phyloP scores from a whole-genome alignment of 179 eudicot species.

The Carnegiea gigantea region DNA sequence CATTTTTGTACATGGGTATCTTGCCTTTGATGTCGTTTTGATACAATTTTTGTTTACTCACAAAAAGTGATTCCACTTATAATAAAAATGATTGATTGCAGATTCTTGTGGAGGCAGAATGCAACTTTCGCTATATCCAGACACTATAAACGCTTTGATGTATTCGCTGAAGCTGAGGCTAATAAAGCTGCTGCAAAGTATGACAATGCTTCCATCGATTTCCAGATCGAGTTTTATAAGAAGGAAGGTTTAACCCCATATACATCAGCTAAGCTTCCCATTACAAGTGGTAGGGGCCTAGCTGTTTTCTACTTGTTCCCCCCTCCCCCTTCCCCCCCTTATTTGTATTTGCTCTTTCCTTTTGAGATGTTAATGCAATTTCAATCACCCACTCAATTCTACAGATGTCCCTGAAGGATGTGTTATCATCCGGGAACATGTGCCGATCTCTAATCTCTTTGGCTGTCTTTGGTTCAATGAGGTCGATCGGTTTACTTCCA shows the following conservation, averaged over 20 bases:
- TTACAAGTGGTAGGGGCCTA: constrained; percentile 68
- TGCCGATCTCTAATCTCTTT: constrained; percentile 85
- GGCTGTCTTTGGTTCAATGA: constrained; percentile 97
- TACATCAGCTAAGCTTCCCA: constrained; percentile 74
- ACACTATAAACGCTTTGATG: constrained; percentile 93
- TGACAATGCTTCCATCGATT: constrained; percentile 86
- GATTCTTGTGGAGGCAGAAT: constrained; percentile 95
- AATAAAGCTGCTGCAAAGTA: constrained; percentile 94
- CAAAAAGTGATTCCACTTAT: neutral
- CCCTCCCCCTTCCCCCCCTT: neutral
- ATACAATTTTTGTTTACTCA: neutral
- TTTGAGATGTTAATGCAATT: constrained; percentile 4
- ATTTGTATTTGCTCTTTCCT: neutral
- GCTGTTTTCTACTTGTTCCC: neutral
- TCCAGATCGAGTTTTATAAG: constrained; percentile 77
- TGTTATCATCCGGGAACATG: constrained; percentile 84
- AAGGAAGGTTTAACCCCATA: constrained; percentile 90
- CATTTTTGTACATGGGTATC: neutral
- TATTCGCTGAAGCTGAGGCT: constrained; percentile 93
- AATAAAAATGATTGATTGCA: constrained; percentile 27
- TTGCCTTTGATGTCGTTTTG: neutral
- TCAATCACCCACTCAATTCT: neutral
- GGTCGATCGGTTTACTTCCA: constrained; percentile 94
- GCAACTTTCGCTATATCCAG: constrained; percentile 92
- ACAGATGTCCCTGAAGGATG: constrained; percentile 99